These are phyloP conservation scores for Pseudogymnoascus sp. DNA, from an alignment of 2,329 filamentous ascomycete genomes.

Conservation along the genomic window DNA sequence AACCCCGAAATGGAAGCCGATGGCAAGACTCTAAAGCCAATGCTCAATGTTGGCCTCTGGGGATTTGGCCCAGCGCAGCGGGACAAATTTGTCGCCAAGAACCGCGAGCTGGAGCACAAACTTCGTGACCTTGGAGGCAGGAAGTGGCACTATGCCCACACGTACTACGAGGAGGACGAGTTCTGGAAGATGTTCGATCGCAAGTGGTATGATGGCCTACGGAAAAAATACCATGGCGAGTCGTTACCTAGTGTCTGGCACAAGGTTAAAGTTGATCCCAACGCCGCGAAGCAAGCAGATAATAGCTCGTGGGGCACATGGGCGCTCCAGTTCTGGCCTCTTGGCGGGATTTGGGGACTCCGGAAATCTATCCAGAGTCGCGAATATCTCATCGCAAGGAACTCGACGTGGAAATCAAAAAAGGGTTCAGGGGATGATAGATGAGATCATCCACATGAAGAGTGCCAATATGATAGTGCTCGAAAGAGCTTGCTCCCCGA, in stretches of 20 bases:
- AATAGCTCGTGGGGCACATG: slow-evolving; percentile 34
- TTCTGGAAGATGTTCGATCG: slow-evolving; percentile 59
- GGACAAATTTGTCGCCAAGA: slow-evolving; percentile 56
- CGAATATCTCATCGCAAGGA: slow-evolving; percentile 23
- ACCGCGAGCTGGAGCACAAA: slow-evolving; percentile 62
- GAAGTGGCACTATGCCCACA: slow-evolving; percentile 84
- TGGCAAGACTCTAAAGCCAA: slow-evolving; percentile 30
- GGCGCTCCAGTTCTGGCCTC: slow-evolving; percentile 35
- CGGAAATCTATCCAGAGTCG: slow-evolving; percentile 48
- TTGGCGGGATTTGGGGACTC: slow-evolving; percentile 52
- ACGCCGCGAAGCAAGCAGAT: slow-evolving; percentile 33
- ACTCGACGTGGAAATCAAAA: slow-evolving; percentile 20
- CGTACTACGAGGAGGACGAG: slow-evolving; percentile 67
- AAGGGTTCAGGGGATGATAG: background rate
- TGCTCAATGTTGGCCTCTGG: slow-evolving; percentile 68
- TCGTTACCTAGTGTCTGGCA: slow-evolving; percentile 60
- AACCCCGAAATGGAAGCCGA: slow-evolving; percentile 17
- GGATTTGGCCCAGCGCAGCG: slow-evolving; percentile 55
- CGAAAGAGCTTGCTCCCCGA: background rate
- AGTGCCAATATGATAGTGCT: background rate
- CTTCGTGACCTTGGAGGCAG: slow-evolving; percentile 62
- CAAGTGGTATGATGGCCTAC: slow-evolving; percentile 52
- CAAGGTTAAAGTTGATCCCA: slow-evolving; percentile 54
- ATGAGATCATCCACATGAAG: background rate
- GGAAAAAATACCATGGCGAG: slow-evolving; percentile 53